Evolutionary conservation across 139 green algal genomes (phyloP), one percentile per base, ranked within the genome.

Genomic region (Micromonas pusilla): DNA sequence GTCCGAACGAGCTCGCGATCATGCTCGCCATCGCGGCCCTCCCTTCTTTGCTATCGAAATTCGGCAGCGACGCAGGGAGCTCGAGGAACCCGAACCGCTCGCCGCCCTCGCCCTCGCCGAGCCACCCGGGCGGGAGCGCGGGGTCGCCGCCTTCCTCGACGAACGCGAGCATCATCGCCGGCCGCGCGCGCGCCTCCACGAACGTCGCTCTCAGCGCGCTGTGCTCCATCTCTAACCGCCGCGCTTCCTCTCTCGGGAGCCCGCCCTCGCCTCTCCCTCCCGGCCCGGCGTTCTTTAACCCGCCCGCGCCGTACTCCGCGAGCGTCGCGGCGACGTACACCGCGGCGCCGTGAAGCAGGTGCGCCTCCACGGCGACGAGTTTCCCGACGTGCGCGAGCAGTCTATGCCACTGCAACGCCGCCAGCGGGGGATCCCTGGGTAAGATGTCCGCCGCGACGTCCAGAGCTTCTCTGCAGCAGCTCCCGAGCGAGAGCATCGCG

Each of bases 321-420:
- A 72, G 4, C 28, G 4, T 52, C 28, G 65, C 65, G n/a, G 65
- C 65, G n/a, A 72, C 65, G 30, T 52, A 72, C 65, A 72, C 26
- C 65, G 65, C 65, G 3, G 65, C 65, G n/a, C 65, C 28, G 65
- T 72, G 33, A 4, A 33, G 26, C 38, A 72, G 33, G 33, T 72
- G 26, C 26, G 28, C 4, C 30, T 72, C 65, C 21, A 52, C 26
- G 2, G 33, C 13, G n/a, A 39, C 30, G n/a, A 72, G 21, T 26
- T 39, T 37, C 3, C 26, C 65, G 65, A 72, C 65, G 33, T 52
- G 33, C 13, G 28, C 65, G 4, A 72, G n/a, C 26, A 72, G 65
- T 45, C 33, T 13, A 13, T n/a, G 26, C 65, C 65, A 72, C 33
- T 39, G 28, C 4, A 72, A 23, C 28, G n/a, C 38, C 30, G 13